Conservation (phyloP, 352 stramenopile species). For the Phytophthora podocarpi region DNA sequence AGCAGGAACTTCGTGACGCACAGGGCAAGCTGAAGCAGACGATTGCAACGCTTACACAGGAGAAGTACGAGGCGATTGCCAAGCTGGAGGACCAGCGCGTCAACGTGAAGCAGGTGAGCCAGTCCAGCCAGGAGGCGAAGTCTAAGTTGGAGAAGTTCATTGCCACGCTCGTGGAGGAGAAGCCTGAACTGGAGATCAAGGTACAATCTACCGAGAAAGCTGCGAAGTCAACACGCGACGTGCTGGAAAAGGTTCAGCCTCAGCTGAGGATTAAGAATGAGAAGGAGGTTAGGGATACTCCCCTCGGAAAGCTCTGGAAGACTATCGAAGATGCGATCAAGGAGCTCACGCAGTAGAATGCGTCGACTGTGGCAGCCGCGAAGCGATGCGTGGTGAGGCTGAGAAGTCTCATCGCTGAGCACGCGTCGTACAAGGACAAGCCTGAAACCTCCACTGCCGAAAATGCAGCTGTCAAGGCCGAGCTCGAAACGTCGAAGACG, state of each 20-base stretch:
- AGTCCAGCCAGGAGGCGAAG: slow-evolving; percentile 13
- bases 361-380: slow-evolving; percentile 41
- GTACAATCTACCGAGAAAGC: slow-evolving; percentile 18
- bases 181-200: slow-evolving; percentile 19
- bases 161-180: slow-evolving; percentile 21
- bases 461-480: slow-evolving; percentile 26
- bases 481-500: slow-evolving; percentile 26
- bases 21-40: slow-evolving; percentile 36
- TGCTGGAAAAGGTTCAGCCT: slow-evolving; percentile 36
- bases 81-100: slow-evolving; percentile 32
- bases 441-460: slow-evolving; percentile 33
- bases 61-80: slow-evolving; percentile 31
- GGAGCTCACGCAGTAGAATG: slow-evolving; percentile 51
- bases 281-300: slow-evolving; percentile 49
- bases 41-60: slow-evolving; percentile 14
- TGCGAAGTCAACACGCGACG: slow-evolving; percentile 11
- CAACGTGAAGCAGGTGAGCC: slow-evolving; percentile 21
- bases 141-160: slow-evolving; percentile 28
- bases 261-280: slow-evolving; percentile 41
- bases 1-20: slow-evolving; percentile 26
- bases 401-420: slow-evolving; percentile 44
- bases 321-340: slow-evolving; percentile 56
- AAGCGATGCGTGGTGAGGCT: slow-evolving; percentile 47
- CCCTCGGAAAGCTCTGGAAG: slow-evolving; percentile 59
- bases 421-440: slow-evolving; percentile 37